A percentile compares a stretch with the other conserved stretches of the same genome.
phyloP scores from a whole-genome alignment of 2,329 filamentous ascomycete species.

The Myriangium duriaei region DNA sequence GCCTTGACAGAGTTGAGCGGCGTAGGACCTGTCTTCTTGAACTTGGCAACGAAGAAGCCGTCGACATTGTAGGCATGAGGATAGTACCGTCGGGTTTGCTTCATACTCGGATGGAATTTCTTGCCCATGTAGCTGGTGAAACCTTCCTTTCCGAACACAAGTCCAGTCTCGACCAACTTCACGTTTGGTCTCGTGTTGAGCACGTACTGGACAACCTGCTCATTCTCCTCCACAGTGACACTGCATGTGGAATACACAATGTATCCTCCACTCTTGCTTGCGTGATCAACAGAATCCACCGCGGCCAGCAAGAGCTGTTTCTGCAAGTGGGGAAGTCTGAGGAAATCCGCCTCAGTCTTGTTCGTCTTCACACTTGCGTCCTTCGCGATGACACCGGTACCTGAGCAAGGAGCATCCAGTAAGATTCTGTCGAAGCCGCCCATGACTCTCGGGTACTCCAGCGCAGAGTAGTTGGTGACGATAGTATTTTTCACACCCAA shows the following conservation, averaged over 20 bases:
- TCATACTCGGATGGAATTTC: constrained; percentile 75
- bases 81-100: constrained; percentile 74
- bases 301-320: constrained; percentile 87
- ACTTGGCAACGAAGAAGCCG: constrained; percentile 95
- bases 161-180: constrained; percentile 78
- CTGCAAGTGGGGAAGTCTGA: constrained; percentile 83
- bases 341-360: constrained; percentile 91
- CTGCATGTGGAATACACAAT: constrained; percentile 95
- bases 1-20: constrained; percentile 44
- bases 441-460: constrained; percentile 87
- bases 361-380: constrained; percentile 96
- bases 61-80: constrained; percentile 91
- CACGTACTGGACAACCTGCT: constrained; percentile 87
- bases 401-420: constrained; percentile 89
- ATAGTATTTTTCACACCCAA: constrained; percentile 87
- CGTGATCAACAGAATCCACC: constrained; percentile 88
- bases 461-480: constrained; percentile 88
- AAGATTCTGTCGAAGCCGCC: constrained; percentile 92
- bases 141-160: constrained; percentile 82
- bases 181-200: constrained; percentile 87
- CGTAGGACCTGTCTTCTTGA: constrained; percentile 80
- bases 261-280: constrained; percentile 85
- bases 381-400: constrained; percentile 95
- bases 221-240: constrained; percentile 88
- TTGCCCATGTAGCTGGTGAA: constrained; percentile 88